Evolutionary conservation across 257 asterid species (phyloP), one percentile per base, ranked within the genome.

Genomic region (Verbascum thapsus): DNA sequence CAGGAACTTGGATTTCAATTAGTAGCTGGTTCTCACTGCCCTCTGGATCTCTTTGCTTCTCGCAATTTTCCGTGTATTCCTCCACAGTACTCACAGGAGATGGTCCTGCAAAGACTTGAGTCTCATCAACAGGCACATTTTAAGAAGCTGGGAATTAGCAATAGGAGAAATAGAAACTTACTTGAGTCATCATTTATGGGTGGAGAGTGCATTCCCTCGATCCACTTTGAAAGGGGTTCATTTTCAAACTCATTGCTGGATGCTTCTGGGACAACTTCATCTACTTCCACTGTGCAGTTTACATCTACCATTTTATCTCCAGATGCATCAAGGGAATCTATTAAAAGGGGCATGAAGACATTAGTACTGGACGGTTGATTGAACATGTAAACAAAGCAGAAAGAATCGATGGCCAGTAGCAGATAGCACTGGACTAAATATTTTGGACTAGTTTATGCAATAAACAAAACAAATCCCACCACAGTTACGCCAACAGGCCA

Each of bases 201-300:
- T 54, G 85, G 72, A 61, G 80, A 10, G 30, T 81, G 81, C 63
- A 68, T 76, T 74, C 66, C 88, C 61, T 61, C 82, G 32, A 85
- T 63, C 94, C 91, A 84, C 71, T 58, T 78, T 12, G 95, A 75
- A 60, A 86, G 91, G 48, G 86, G 88, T 58, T 86, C 85, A 51
- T 84, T 78, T 34, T 86, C 88, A 26, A 79, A 72, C 23, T 67
- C 74, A 17, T 69, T 67, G 66, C 45, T 50, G 61, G 80, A 72
- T 53, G 47, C 56, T 57, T 82, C 73, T 26, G 47, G 62, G 18
- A 18, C 37, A 53, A 16, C 74, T 54, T 62, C 61, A 49, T 53
- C 70, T 34, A 49, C 70, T 12, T 65, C 70, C 38, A 58, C 35
- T 18, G 45, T 58, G 51, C 50, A 15, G 71, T 67, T 64, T 47